Percentiles rank a stretch among this genome's conserved stretches.
These are phyloP conservation scores for Eleusine indica DNA, from an alignment of 176 grass and related monocot genomes.

Conservation along the genomic window DNA sequence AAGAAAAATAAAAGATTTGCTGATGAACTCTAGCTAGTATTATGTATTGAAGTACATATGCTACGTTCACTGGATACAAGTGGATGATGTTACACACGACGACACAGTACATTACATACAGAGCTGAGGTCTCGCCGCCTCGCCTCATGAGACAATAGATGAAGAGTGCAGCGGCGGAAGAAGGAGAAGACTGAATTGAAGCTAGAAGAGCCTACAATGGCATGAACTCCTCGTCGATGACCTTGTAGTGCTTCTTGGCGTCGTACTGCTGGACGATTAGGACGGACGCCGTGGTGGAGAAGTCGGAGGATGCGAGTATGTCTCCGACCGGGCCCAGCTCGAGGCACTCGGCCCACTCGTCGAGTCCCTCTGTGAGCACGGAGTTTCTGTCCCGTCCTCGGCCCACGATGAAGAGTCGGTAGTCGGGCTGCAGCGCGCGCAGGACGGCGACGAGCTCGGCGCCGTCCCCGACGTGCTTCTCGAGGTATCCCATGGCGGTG, in stretches of 20 bases:
- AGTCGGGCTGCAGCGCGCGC: conserved; percentile 52
- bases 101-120: too few relatives aligned
- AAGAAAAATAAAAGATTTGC: too few relatives aligned
- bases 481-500: conserved; percentile 54
- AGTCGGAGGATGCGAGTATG: conserved; percentile 66
- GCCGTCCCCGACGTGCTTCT: conserved; percentile 74
- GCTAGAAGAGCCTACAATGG: conserved; percentile 38
- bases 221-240: conserved; percentile 90
- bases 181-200: too few relatives aligned
- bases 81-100: too few relatives aligned
- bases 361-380: conserved; percentile 65
- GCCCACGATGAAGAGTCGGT: conserved; percentile 66
- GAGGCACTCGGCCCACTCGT: conserved; percentile 70
- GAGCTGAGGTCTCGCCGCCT: too few relatives aligned
- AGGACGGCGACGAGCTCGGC: conserved; percentile 65
- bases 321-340: conserved; percentile 81
- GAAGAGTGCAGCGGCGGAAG: too few relatives aligned
- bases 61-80: too few relatives aligned
- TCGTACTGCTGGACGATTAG: conserved; percentile 86
- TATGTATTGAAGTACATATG: too few relatives aligned
- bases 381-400: conserved; percentile 53
- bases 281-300: conserved; percentile 60
- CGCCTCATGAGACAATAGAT: too few relatives aligned
- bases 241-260: conserved; percentile 76
- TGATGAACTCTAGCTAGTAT: too few relatives aligned